Conservation (phyloP, 768 basidiomycete species). For the Tulasnella sp. region DNA sequence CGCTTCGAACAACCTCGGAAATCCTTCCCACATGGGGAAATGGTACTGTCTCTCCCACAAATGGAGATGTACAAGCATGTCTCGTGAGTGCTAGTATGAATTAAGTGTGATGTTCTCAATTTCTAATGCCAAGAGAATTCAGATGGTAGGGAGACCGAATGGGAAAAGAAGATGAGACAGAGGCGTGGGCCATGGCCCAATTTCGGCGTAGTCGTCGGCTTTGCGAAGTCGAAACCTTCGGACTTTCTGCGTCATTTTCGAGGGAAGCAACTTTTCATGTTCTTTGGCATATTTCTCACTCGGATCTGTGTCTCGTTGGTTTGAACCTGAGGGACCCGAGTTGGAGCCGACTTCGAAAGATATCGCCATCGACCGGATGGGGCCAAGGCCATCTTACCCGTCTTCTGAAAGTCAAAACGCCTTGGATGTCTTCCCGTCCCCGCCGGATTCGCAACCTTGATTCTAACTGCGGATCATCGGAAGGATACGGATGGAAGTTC, state of each 20-base stretch:
- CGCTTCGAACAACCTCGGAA: not conserved
- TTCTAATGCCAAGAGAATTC: not conserved
- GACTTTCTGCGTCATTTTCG: not conserved
- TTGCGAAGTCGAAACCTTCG: not conserved
- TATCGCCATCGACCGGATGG: constrained; percentile 1
- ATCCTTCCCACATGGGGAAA: constrained; percentile 1
- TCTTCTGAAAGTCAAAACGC: not conserved
- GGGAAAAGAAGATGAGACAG: not conserved
- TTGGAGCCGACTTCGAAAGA: not conserved
- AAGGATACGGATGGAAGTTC: not conserved
- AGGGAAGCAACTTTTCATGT: not conserved
- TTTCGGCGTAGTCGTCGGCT: not conserved
- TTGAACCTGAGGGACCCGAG: not conserved
- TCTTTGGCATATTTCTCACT: not conserved
- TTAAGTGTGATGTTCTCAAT: not conserved
- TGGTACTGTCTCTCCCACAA: not conserved
- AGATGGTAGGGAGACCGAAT: not conserved
- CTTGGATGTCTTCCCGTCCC: not conserved
- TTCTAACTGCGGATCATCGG: not conserved
- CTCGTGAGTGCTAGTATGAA: not conserved
- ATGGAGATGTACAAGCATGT: not conserved
- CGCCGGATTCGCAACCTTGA: not conserved
- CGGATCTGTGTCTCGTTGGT: not conserved
- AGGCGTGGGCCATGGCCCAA: not conserved
- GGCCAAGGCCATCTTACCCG: not conserved